Evolutionary conservation across 73 alveolate species (phyloP).

Genomic region (Uronychia binucleata): DNA sequence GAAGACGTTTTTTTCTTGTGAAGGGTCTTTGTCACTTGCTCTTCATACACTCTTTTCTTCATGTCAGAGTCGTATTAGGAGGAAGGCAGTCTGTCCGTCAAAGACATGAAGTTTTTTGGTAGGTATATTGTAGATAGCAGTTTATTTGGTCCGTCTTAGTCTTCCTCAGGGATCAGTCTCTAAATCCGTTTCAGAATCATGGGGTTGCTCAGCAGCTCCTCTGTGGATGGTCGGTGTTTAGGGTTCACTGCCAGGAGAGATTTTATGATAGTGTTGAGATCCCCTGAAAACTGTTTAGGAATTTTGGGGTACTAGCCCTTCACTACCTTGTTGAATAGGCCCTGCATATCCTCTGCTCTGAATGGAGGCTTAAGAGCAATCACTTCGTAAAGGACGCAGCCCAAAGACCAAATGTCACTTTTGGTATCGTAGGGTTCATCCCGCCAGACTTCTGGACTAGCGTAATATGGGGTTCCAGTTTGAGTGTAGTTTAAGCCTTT

Average conservation of each 20-base stretch:
- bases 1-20: too few species aligned
- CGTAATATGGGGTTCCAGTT: slow-evolving; percentile 63
- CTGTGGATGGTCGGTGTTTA: slow-evolving; percentile 26
- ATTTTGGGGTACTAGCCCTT: slow-evolving; percentile 9
- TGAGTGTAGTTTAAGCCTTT: slow-evolving; percentile 54
- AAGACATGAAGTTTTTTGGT: slow-evolving; percentile 28
- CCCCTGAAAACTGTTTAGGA: background rate
- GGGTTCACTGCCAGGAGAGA: slow-evolving; percentile 7
- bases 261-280: background rate
- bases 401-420: slow-evolving; percentile 93
- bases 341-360: slow-evolving; percentile 75
- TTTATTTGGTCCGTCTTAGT: background rate
- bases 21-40: too few species aligned
- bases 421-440: slow-evolving; percentile 78
- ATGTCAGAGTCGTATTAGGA: slow-evolving; percentile 6
- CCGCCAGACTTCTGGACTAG: slow-evolving; percentile 84
- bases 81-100: slow-evolving; percentile 31
- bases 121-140: slow-evolving; percentile 15
- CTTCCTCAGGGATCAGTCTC: slow-evolving; percentile 36
- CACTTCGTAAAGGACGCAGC: slow-evolving; percentile 90
- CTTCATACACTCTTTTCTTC: too few species aligned
- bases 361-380: slow-evolving; percentile 75
- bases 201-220: slow-evolving; percentile 22
- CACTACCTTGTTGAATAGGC: slow-evolving; percentile 63
- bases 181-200: slow-evolving; percentile 11